Percentiles rank a stretch among this genome's conserved stretches.
phyloP scores from a whole-genome alignment of 768 basidiomycete species.

The Melanogaster broomeanus region DNA sequence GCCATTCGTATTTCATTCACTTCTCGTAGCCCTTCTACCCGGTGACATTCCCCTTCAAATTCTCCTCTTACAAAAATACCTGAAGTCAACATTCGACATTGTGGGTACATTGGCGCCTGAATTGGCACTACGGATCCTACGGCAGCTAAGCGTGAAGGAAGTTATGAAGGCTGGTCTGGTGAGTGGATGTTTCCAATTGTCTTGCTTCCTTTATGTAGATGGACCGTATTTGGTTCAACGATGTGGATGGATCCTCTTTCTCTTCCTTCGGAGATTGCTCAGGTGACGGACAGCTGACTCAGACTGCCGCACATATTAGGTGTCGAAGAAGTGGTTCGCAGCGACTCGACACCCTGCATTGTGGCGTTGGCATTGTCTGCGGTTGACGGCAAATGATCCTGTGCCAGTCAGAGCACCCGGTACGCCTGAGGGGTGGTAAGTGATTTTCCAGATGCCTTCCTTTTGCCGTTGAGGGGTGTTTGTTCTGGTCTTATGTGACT shows the following conservation, averaged over 20 bases:
- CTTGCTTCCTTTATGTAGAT: not conserved
- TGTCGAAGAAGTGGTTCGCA: constrained; percentile 45
- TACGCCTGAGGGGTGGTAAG: constrained; percentile 73
- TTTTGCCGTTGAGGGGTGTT: not conserved
- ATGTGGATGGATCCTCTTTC: not conserved
- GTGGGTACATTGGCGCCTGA: constrained; percentile 70
- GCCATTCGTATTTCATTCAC: constrained; percentile 8
- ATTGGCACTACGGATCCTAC: constrained; percentile 64
- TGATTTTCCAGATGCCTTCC: constrained; percentile 6
- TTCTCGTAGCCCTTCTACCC: constrained; percentile 64
- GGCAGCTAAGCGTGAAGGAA: constrained; percentile 57
- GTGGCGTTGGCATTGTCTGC: constrained; percentile 76
- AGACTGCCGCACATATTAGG: constrained; percentile 23
- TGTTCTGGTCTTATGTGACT: not conserved
- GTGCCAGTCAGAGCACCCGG: constrained; percentile 61
- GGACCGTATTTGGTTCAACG: not conserved
- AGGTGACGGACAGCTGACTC: constrained; percentile 1
- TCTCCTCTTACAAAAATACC: constrained; percentile 81
- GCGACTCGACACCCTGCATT: constrained; percentile 60
- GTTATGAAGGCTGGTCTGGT: constrained; percentile 50
- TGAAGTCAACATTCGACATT: constrained; percentile 80
- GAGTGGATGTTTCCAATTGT: constrained; percentile 11
- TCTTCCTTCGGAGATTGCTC: not conserved
- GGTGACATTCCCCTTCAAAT: constrained; percentile 87
- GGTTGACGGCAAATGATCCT: constrained; percentile 73